A percentile compares a stretch with the other conserved stretches of the same genome.
Conservation (phyloP, 164 flowering plant genomes). For the Macadamia tetraphylla region DNA sequence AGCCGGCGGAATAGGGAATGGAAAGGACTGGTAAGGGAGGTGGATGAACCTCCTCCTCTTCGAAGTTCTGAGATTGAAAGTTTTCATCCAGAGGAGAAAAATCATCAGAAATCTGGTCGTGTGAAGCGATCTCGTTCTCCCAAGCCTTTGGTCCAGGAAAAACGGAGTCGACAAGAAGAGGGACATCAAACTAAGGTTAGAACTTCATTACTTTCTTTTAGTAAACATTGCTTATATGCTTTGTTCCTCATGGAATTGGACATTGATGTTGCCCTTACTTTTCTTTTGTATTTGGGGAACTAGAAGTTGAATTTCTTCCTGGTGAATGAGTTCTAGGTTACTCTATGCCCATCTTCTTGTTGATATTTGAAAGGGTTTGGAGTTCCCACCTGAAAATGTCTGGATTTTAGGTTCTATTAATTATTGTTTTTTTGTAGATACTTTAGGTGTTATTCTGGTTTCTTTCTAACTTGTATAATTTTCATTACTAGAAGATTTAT, state of each 20-base stretch:
- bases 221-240: neutral
- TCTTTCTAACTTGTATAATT: too few species aligned
- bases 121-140: conserved; percentile 42
- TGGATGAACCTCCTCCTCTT: conserved; percentile 49
- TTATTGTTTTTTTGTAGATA: too few species aligned
- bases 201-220: neutral
- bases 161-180: conserved; percentile 52
- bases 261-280: neutral
- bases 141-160: conserved; percentile 28
- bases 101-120: conserved; percentile 23
- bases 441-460: too few species aligned
- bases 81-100: conserved; percentile 29
- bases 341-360: neutral
- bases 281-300: neutral
- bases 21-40: conserved; percentile 54
- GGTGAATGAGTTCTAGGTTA: neutral
- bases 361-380: too few species aligned
- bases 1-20: conserved; percentile 54
- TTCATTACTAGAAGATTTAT: too few species aligned
- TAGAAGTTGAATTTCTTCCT: too few species aligned
- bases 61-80: conserved; percentile 40
- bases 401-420: too few species aligned
- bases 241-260: neutral
- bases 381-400: neutral
- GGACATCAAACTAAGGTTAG: conserved; percentile 38